Conservation (phyloP, 768 basidiomycete genomes). For the Tephrocybe sp. region DNA sequence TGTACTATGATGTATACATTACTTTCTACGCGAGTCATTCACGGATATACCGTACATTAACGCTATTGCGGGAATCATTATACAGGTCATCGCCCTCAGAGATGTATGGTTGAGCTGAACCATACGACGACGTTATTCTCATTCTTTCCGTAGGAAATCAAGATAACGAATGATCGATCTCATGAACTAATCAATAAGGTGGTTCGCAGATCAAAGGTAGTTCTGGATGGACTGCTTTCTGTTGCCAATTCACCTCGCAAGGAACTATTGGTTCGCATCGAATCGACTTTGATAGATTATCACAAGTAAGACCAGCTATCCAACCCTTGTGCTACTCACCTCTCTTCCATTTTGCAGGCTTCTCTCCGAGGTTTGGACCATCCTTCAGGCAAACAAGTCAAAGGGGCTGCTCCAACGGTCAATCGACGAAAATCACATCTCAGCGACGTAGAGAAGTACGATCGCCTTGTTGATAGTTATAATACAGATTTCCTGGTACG, state of each 20-base stretch:
- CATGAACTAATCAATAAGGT: no score
- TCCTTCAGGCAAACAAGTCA: not conserved
- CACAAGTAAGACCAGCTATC: no score
- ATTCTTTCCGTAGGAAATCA: not conserved
- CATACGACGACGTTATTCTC: no score
- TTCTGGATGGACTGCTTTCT: slow-evolving; percentile 1
- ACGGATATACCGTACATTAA: no score
- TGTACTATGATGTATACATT: no score
- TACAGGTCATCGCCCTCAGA: no score
- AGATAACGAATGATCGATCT: not conserved
- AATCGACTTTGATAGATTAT: not conserved
- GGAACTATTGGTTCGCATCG: not conserved
- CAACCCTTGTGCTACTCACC: not conserved
- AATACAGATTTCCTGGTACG: slow-evolving; percentile 1
- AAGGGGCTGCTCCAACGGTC: no score
- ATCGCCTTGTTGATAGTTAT: not conserved
- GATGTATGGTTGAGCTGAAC: no score
- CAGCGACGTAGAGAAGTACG: not conserved
- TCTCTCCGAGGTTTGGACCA: not conserved
- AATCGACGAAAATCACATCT: not conserved
- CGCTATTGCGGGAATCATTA: no score
- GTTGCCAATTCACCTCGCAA: not conserved
- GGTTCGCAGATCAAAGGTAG: not conserved
- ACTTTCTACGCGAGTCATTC: no score
- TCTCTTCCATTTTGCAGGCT: not conserved